phyloP scores from a whole-genome alignment of 441 rosid species.

The Viola pubescens region DNA sequence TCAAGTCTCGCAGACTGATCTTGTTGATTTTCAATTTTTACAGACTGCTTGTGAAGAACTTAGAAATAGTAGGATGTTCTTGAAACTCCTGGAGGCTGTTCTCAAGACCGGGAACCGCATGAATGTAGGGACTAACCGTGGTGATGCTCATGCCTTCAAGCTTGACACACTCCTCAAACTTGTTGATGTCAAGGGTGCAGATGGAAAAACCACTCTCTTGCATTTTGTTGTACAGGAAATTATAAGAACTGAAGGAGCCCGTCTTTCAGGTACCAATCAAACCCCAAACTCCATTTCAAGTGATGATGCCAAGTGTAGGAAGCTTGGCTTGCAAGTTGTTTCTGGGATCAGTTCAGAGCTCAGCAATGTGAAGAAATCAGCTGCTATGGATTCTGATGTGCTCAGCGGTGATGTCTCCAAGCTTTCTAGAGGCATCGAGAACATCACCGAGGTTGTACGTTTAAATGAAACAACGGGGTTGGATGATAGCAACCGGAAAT shows the following conservation, averaged over 20 bases:
- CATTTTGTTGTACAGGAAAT: conserved; percentile 80
- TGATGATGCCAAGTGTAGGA: conserved; percentile 65
- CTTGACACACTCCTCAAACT: conserved; percentile 78
- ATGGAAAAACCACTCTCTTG: conserved; percentile 70
- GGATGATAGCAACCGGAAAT: conserved; percentile 35
- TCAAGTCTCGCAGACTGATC: no score
- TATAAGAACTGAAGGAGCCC: conserved; percentile 74
- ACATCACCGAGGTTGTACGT: conserved; percentile 48
- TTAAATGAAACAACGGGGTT: conserved; percentile 30
- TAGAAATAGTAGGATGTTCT: conserved; percentile 54
- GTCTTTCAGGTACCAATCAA: conserved; percentile 42
- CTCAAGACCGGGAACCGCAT: conserved; percentile 84
- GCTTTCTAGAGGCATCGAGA: conserved; percentile 61
- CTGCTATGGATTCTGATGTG: conserved; percentile 89
- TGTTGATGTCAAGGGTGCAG: conserved; percentile 76
- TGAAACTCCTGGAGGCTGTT: conserved; percentile 70
- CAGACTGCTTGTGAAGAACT: conserved; percentile 86
- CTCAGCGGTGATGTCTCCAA: conserved; percentile 64
- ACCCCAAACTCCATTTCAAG: conserved; percentile 21
- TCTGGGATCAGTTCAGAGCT: conserved; percentile 74
- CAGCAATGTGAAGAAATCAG: conserved; percentile 73
- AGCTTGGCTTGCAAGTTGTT: conserved; percentile 81
- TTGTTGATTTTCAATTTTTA: background rate
- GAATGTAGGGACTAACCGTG: conserved; percentile 94
- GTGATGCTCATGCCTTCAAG: conserved; percentile 76